phyloP scores from a whole-genome alignment of 1,284 basidiomycete genomes.

The Boletus chippewaensis region DNA sequence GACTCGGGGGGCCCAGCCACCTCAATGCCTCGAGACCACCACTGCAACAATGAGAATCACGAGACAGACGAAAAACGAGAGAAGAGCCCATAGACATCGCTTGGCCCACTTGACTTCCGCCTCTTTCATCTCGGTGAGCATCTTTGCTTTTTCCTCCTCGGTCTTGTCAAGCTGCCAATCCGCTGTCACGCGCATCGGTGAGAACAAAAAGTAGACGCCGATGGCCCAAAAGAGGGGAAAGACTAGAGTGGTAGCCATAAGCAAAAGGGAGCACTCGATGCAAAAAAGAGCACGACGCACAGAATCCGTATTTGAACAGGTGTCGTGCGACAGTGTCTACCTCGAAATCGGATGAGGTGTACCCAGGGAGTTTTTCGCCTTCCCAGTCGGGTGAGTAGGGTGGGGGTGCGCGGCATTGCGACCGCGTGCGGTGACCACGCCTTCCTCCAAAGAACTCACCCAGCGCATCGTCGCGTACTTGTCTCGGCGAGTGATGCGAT shows the following conservation, averaged over 20 bases:
- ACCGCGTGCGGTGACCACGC: constrained; percentile 23
- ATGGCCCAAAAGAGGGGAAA: constrained; percentile 41
- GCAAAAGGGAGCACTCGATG: neutral
- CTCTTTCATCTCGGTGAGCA: constrained; percentile 33
- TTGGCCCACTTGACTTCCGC: constrained; percentile 39
- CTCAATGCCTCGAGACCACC: constrained; percentile 19
- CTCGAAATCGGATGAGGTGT: constrained; percentile 17
- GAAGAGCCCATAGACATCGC: constrained; percentile 34
- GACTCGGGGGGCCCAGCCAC: constrained; percentile 11
- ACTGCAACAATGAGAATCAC: constrained; percentile 21
- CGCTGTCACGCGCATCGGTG: constrained; percentile 33
- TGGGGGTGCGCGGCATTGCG: constrained; percentile 23
- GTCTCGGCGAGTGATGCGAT: constrained; percentile 23
- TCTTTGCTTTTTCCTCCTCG: constrained; percentile 31
- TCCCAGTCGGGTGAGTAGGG: constrained; percentile 29
- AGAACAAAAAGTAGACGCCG: constrained; percentile 36
- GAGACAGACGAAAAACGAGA: constrained; percentile 24
- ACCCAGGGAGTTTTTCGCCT: constrained; percentile 29
- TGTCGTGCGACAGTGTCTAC: constrained; percentile 29
- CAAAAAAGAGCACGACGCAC: constrained; percentile 15
- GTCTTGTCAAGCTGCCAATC: constrained; percentile 38
- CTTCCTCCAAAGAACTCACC: constrained; percentile 28
- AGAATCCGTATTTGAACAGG: constrained; percentile 30
- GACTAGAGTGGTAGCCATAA: constrained; percentile 22
- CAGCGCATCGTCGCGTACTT: constrained; percentile 28